phyloP scores from a whole-genome alignment of 1,284 basidiomycete species.

The Irpex rosettiformis region DNA sequence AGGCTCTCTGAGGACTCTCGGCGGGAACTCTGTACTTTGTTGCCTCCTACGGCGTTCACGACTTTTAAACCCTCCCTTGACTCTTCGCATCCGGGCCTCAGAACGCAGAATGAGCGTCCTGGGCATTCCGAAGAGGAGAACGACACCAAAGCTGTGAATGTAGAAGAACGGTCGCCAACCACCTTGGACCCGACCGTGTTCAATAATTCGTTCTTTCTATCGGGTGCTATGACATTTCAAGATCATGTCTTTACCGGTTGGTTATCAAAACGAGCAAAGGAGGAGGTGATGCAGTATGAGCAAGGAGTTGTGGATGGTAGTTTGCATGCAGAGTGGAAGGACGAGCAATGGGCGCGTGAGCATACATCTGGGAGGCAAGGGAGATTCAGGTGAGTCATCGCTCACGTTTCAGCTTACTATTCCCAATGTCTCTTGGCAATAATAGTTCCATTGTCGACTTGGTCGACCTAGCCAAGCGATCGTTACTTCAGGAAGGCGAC shows the following conservation, averaged over 20 bases:
- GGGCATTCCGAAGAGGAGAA: too few species aligned
- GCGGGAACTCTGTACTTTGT: slow-evolving; percentile 35
- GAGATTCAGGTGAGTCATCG: not conserved
- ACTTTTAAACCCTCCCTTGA: slow-evolving; percentile 35
- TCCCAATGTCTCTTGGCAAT: not conserved
- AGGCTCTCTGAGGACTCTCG: slow-evolving; percentile 45
- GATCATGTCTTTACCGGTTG: slow-evolving; percentile 55
- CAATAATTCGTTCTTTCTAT: slow-evolving; percentile 50
- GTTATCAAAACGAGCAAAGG: slow-evolving; percentile 41
- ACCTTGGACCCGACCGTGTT: slow-evolving; percentile 41
- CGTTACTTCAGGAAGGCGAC: slow-evolving; percentile 46
- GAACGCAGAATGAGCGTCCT: not conserved
- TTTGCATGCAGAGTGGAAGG: slow-evolving; percentile 56
- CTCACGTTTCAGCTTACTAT: not conserved
- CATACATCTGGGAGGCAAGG: slow-evolving; percentile 25
- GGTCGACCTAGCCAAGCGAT: slow-evolving; percentile 39
- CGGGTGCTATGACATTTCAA: slow-evolving; percentile 54
- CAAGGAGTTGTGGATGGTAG: slow-evolving; percentile 40
- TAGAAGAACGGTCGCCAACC: slow-evolving; percentile 12
- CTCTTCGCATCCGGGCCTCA: slow-evolving; percentile 37
- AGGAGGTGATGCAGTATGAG: slow-evolving; percentile 39
- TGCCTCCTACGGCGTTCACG: slow-evolving; percentile 50
- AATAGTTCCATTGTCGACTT: slow-evolving; percentile 32
- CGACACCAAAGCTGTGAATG: too few species aligned
- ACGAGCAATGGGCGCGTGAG: slow-evolving; percentile 52